Evolutionary conservation across 2,329 filamentous ascomycete genomes (phyloP).

Genomic region (Gliomastix tumulicola): DNA sequence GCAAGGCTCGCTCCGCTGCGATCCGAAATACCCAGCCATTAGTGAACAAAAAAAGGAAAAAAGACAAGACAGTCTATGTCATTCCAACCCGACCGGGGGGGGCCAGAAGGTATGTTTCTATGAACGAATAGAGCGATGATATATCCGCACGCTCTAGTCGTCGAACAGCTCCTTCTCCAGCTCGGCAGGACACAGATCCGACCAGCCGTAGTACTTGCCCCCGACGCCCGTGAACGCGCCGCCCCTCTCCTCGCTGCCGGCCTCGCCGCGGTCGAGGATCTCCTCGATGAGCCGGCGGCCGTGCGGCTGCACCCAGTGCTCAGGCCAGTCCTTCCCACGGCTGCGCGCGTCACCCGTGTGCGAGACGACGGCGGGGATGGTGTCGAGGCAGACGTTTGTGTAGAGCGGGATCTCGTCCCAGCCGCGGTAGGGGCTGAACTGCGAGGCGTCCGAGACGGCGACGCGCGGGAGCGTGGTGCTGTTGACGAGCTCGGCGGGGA

Average conservation of each 20-base stretch:
- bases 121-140: too few relatives aligned
- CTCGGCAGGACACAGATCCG: slow-evolving; percentile 13
- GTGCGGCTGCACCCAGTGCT: slow-evolving; percentile 15
- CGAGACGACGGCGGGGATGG: slow-evolving; percentile 18
- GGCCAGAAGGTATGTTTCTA: too few relatives aligned
- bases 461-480: slow-evolving; percentile 6
- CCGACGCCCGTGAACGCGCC: background rate
- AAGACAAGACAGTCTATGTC: too few relatives aligned
- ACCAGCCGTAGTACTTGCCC: slow-evolving; percentile 9
- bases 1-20: too few relatives aligned
- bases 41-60: too few relatives aligned
- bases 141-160: slow-evolving; percentile 10
- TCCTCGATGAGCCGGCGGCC: slow-evolving; percentile 10
- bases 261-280: slow-evolving; percentile 8
- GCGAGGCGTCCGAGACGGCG: slow-evolving; percentile 4
- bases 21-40: too few relatives aligned
- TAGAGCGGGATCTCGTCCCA: slow-evolving; percentile 17
- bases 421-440: slow-evolving; percentile 4
- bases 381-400: slow-evolving; percentile 17
- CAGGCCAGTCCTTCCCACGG: slow-evolving; percentile 13
- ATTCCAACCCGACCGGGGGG: too few relatives aligned
- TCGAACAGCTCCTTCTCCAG: slow-evolving; percentile 16
- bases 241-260: slow-evolving; percentile 8
- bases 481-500: slow-evolving; percentile 13
- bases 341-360: slow-evolving; percentile 15